Percentiles rank a stretch among this genome's conserved stretches.
These are phyloP conservation scores for Fusarium torulosum DNA, from an alignment of 2,329 filamentous ascomycete species.

Conservation along the genomic window DNA sequence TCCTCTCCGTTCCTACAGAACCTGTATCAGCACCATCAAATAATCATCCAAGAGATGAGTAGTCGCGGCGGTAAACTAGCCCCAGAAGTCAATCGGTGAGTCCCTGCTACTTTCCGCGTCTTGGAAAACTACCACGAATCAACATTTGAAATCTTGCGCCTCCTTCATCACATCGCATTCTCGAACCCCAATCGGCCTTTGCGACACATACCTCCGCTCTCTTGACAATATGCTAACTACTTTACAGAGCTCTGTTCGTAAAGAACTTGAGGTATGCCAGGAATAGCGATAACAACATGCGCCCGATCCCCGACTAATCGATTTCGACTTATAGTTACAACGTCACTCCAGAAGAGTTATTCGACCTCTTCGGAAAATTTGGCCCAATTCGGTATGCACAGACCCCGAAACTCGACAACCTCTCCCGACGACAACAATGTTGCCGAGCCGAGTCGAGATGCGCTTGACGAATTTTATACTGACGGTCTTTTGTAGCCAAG, in stretches of 20 bases:
- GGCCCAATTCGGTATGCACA: conserved; percentile 86
- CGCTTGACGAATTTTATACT: conserved; percentile 36
- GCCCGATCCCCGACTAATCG: conserved; percentile 58
- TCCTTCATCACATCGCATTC: conserved; percentile 24
- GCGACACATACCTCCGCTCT: conserved; percentile 5
- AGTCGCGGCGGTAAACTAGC: conserved; percentile 97
- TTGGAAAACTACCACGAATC: conserved; percentile 23
- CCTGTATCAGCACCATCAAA: conserved; percentile 50
- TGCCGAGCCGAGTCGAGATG: conserved; percentile 14
- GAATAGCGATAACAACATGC: conserved; percentile 20
- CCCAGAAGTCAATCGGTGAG: conserved; percentile 97
- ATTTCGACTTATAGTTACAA: conserved; percentile 84
- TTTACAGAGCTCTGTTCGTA: conserved; percentile 93
- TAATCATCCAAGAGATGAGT: conserved; percentile 83
- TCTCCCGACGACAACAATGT: conserved; percentile 12
- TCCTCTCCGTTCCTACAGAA: conserved; percentile 48
- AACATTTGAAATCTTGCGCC: conserved; percentile 29
- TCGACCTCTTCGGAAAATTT: conserved; percentile 98
- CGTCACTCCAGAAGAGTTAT: conserved; percentile 97
- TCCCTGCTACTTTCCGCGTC: conserved; percentile 24
- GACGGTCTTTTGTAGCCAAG: conserved; percentile 75
- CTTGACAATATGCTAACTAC: conserved; percentile 50
- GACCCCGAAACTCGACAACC: conserved; percentile 27
- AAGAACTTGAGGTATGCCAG: conserved; percentile 93
- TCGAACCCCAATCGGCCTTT: conserved; percentile 3